Conservation (phyloP, 139 green algal genomes). For the Chlamydomonas applanata region DNA sequence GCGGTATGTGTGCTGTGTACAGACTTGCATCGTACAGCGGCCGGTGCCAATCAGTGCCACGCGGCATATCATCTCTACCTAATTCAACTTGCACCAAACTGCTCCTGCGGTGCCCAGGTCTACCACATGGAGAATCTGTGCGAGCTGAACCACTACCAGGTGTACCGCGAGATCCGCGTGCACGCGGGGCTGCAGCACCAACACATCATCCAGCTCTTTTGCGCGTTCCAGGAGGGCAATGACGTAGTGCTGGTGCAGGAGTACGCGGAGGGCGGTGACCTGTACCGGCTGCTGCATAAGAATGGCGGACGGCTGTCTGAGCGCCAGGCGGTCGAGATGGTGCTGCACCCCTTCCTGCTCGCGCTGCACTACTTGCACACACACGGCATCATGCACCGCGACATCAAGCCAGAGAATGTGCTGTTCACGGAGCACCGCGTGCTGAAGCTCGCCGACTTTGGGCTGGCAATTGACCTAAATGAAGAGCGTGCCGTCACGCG, state of each 20-base stretch:
- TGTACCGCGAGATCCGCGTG: constrained; percentile 50
- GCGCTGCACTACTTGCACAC: constrained; percentile 61
- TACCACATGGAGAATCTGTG: constrained; percentile 59
- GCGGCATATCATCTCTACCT: too few relatives aligned
- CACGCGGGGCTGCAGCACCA: constrained; percentile 57
- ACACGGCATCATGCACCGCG: constrained; percentile 33
- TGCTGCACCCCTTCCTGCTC: constrained; percentile 63
- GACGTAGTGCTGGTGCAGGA: constrained; percentile 63
- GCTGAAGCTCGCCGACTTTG: constrained; percentile 55
- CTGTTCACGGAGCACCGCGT: constrained; percentile 47
- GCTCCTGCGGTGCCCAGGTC: too few relatives aligned
- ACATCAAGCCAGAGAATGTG: constrained; percentile 43
- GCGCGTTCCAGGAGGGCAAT: constrained; percentile 55
- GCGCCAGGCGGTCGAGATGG: constrained; percentile 60
- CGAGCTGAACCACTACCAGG: constrained; percentile 58
- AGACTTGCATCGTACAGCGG: too few relatives aligned
- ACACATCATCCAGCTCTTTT: constrained; percentile 56
- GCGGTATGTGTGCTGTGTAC: too few relatives aligned
- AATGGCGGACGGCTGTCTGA: constrained; percentile 54
- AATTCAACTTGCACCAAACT: too few relatives aligned
- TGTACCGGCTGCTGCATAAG: constrained; percentile 58
- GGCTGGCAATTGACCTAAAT: constrained; percentile 48
- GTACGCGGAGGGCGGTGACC: constrained; percentile 60
- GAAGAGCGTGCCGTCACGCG: constrained; percentile 50
- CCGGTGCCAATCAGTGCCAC: too few relatives aligned